These are phyloP conservation scores for Xylariaceae sp. DNA, from an alignment of 2,329 filamentous ascomycete genomes.

Conservation along the genomic window DNA sequence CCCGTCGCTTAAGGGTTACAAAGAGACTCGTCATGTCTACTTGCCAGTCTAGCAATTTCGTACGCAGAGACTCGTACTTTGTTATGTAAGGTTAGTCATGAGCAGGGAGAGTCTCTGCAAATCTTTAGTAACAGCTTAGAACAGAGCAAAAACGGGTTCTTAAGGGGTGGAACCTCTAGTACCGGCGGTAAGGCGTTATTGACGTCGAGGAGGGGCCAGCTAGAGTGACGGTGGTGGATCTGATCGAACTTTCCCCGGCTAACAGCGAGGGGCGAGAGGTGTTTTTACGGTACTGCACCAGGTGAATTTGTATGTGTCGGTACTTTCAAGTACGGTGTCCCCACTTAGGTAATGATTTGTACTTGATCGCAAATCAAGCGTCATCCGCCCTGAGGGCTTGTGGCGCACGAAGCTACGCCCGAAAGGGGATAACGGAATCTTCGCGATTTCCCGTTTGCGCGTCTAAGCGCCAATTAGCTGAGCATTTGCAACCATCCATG, in stretches of 20 bases:
- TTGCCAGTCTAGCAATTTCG: no score
- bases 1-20: no score
- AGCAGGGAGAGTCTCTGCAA: slow-evolving; percentile 44
- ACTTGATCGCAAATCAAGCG: slow-evolving; percentile 20
- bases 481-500: not conserved
- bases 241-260: not conserved
- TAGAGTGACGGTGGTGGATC: no score
- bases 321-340: not conserved
- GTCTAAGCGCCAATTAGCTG: not conserved
- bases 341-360: slow-evolving; percentile 17
- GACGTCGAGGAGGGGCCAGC: slow-evolving; percentile 17
- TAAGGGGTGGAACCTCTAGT: no score
- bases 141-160: not conserved
- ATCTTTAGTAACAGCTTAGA: slow-evolving; percentile 29
- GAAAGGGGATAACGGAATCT: slow-evolving; percentile 8
- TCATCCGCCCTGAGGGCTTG: not conserved
- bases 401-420: not conserved
- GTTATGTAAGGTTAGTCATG: slow-evolving; percentile 29
- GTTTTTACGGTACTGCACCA: not conserved
- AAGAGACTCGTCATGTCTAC: no score
- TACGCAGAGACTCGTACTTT: not conserved
- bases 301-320: not conserved
- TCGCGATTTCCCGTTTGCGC: slow-evolving; percentile 4
- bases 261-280: not conserved
- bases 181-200: slow-evolving; percentile 4